A percentile compares a stretch with the other conserved stretches of the same genome.
Evolutionary conservation across 1,284 basidiomycete genomes (phyloP).

Genomic region (Fomitopsis betulina): DNA sequence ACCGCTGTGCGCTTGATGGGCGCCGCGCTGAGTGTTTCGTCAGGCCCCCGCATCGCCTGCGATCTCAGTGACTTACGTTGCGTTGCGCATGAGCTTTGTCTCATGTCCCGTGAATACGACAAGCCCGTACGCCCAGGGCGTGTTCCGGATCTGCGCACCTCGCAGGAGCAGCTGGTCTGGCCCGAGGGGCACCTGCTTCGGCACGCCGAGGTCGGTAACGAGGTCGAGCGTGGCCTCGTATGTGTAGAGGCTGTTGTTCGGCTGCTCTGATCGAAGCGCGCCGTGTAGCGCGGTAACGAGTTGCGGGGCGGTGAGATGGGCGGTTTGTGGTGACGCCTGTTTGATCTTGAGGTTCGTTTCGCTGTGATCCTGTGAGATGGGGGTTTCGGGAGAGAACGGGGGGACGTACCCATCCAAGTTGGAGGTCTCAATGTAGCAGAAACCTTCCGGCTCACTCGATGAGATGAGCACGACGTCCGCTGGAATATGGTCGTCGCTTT

Average conservation of each 20-base stretch:
- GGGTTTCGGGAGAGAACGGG: background rate
- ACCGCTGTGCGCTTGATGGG: conserved; percentile 97
- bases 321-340: conserved; percentile 85
- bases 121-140: conserved; percentile 93
- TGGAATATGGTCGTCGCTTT: conserved; percentile 93
- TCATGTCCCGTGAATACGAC: conserved; percentile 97
- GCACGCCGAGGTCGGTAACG: conserved; percentile 48
- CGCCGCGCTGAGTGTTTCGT: conserved; percentile 56
- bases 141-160: conserved; percentile 95
- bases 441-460: conserved; percentile 93
- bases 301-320: conserved; percentile 73
- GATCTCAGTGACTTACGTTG: conserved; percentile 56
- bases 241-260: conserved; percentile 97
- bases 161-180: conserved; percentile 94
- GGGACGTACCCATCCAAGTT: conserved; percentile 88
- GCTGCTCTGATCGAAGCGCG: conserved; percentile 88
- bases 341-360: conserved; percentile 99
- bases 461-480: conserved; percentile 89
- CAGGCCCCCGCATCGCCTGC: background rate
- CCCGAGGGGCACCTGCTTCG: conserved; percentile 84
- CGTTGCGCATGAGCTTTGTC: conserved; percentile 96
- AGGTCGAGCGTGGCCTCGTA: conserved; percentile 86
- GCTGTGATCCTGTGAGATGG: conserved; percentile 35
- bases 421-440: conserved; percentile 97
- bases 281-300: conserved; percentile 77